Conservation (phyloP, 2,329 filamentous ascomycete species). For the Lecanoromycetidae sp. region DNA sequence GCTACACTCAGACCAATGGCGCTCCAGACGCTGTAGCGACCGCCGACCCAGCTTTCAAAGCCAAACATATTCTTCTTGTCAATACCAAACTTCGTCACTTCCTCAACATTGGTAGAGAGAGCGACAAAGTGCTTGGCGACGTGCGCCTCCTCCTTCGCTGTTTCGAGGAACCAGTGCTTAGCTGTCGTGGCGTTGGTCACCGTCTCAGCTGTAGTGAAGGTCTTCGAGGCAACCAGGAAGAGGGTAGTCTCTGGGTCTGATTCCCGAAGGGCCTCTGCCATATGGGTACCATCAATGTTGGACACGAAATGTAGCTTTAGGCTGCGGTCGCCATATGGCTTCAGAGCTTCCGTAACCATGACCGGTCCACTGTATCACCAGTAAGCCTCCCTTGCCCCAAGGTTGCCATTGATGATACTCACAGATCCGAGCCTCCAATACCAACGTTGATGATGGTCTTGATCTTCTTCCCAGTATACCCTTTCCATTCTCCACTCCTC, state of each 20-base stretch:
- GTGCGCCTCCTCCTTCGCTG: conserved; percentile 56
- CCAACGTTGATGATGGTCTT: conserved; percentile 95
- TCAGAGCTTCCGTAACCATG: conserved; percentile 97
- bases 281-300: conserved; percentile 98
- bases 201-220: conserved; percentile 97
- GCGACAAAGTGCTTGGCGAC: conserved; percentile 99
- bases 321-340: conserved; percentile 77
- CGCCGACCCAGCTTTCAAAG: conserved; percentile 97
- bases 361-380: conserved; percentile 63
- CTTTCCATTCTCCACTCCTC: conserved; percentile 90
- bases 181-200: conserved; percentile 94
- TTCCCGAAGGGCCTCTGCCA: conserved; percentile 77
- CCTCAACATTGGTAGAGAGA: conserved; percentile 84
- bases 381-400: conserved; percentile 21
- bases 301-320: conserved; percentile 95
- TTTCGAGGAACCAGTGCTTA: conserved; percentile 91
- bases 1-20: conserved; percentile 92
- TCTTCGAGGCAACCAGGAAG: conserved; percentile 97
- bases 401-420: conserved; percentile 32
- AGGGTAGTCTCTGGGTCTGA: conserved; percentile 97
- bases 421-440: conserved; percentile 97
- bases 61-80: conserved; percentile 99
- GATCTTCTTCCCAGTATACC: conserved; percentile 92
- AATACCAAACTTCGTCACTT: conserved; percentile 98
- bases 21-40: conserved; percentile 97